Base-by-base conservation (phyloP, 2,329 filamentous ascomycete genomes). In the Colletotrichum sojae region DNA sequence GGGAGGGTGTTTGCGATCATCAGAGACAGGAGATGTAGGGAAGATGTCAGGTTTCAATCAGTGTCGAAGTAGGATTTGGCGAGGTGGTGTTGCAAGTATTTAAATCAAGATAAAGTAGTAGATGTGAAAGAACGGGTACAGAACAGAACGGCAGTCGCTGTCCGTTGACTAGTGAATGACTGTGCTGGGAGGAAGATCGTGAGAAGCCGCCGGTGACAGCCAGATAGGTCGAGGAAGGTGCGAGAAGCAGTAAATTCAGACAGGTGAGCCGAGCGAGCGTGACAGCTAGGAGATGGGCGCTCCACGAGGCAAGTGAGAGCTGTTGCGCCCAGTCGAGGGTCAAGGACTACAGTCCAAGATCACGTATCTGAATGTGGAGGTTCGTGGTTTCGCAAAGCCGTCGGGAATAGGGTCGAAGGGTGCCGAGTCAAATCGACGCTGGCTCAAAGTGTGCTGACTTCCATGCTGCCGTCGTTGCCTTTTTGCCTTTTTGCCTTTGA, bases 1-100 rank as follows among this genome's bases (percentile, higher is more conserved):
- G 22, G 8, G 45, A 18, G 36, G 27, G 57, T 67, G 48, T 57
- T 70, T 67, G 67, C 55, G 36, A 62, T 63, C 69, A 71, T 71
- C 48, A 70, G 67, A 70, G 52, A 54, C 51, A 22, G 54, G 40
- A 31, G 10, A 59, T 45, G 15, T 18, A 27, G 46, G 43, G n/a
- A 13, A 54, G 43, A 40, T 59, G 22, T 54, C 31, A 25, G 31
- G 31, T 59, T 49, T 59, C 48, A 25, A 22, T 18, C 20, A 36
- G 22, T 39, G 55, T 48, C 31, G 45, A 52, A 56, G 43, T 36
- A 36, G 31, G 31, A 36, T 36, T 36, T 36, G 31, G 31, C 31
- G 25, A 52, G 25, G 20, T n/a, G 52, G 27, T 18, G 45, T 46
- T n/a, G 52, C 18, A 25, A 52, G 51, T 39, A 20, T 39, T 25